Evolutionary conservation across 768 basidiomycete species (phyloP).

Genomic region (Tephrocybe sp.): DNA sequence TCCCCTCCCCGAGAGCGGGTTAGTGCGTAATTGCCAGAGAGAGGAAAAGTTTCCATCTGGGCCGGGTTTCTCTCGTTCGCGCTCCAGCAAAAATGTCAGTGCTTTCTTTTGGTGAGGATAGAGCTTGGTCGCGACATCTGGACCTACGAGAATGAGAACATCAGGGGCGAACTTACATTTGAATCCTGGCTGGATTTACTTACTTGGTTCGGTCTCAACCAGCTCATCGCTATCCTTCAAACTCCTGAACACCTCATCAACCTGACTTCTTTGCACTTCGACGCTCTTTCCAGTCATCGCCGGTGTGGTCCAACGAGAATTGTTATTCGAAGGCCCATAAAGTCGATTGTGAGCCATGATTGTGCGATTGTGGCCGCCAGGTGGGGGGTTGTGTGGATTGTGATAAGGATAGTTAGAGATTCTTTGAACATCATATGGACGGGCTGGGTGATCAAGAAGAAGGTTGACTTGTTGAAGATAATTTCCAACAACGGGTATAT

Average conservation of each 20-base stretch:
- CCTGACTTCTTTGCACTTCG: constrained; percentile 89
- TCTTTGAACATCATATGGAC: constrained; percentile 61
- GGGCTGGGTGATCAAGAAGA: constrained; percentile 78
- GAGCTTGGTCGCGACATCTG: constrained; percentile 78
- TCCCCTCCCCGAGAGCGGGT: constrained; percentile 43
- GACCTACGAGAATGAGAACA: constrained; percentile 34
- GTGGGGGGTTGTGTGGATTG: constrained; percentile 88
- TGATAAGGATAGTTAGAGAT: constrained; percentile 68
- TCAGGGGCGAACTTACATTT: too few species aligned
- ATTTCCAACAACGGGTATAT: constrained; percentile 80
- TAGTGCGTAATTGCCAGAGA: constrained; percentile 63
- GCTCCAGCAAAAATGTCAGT: constrained; percentile 89
- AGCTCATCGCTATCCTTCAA: constrained; percentile 87
- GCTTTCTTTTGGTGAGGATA: constrained; percentile 99
- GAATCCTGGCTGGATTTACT: too few species aligned
- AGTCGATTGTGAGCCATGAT: constrained; percentile 40
- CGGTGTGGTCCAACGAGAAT: constrained; percentile 56
- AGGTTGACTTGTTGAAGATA: constrained; percentile 69
- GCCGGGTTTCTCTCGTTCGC: constrained; percentile 67
- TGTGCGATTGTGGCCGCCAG: constrained; percentile 56
- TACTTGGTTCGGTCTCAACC: constrained; percentile 82
- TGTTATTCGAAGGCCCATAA: constrained; percentile 33
- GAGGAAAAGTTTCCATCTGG: constrained; percentile 65
- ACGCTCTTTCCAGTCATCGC: constrained; percentile 71
- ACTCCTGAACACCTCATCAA: constrained; percentile 91